These are phyloP conservation scores for Paspalum vaginatum DNA, from an alignment of 176 grass and related monocot species.

Conservation along the genomic window DNA sequence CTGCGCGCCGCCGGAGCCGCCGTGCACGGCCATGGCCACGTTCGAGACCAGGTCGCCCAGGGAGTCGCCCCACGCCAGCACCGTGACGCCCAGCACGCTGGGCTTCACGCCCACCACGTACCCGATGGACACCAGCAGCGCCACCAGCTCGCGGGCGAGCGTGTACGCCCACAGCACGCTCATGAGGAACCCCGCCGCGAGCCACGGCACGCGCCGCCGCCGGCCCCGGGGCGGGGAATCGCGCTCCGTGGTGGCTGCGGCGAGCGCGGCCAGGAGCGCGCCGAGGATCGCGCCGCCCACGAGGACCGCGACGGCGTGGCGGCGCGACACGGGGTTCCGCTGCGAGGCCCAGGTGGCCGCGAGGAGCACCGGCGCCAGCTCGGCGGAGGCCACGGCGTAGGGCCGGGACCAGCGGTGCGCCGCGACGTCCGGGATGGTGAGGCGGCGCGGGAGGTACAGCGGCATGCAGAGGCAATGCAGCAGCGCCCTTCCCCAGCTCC, in stretches of 20 bases:
- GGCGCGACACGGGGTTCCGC: conserved; percentile 19
- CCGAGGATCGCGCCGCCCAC: conserved; percentile 31
- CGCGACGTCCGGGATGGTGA: conserved; percentile 86
- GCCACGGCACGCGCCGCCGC: conserved; percentile 56
- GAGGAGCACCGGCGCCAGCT: conserved; percentile 62
- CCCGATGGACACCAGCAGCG: conserved; percentile 66
- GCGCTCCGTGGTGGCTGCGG: conserved; percentile 38
- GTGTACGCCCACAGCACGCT: conserved; percentile 89
- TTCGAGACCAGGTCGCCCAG: conserved; percentile 84
- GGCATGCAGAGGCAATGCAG: conserved; percentile 57
- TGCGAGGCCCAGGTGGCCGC: conserved; percentile 54
- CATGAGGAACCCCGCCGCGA: conserved; percentile 78
- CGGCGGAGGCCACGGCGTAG: conserved; percentile 55
- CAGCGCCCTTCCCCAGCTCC: neutral
- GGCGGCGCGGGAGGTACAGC: conserved; percentile 74
- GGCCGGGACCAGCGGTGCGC: conserved; percentile 55
- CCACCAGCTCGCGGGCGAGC: conserved; percentile 78
- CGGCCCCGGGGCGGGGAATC: conserved; percentile 29
- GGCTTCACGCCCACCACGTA: conserved; percentile 68
- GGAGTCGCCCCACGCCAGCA: conserved; percentile 90
- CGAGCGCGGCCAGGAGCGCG: conserved; percentile 6
- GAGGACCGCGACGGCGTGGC: neutral
- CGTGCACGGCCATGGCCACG: conserved; percentile 72
- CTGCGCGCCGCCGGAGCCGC: conserved; percentile 66
- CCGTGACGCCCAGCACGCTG: conserved; percentile 73